Conservation (phyloP, 257 asterid species). For the Solanum paucissectum region DNA sequence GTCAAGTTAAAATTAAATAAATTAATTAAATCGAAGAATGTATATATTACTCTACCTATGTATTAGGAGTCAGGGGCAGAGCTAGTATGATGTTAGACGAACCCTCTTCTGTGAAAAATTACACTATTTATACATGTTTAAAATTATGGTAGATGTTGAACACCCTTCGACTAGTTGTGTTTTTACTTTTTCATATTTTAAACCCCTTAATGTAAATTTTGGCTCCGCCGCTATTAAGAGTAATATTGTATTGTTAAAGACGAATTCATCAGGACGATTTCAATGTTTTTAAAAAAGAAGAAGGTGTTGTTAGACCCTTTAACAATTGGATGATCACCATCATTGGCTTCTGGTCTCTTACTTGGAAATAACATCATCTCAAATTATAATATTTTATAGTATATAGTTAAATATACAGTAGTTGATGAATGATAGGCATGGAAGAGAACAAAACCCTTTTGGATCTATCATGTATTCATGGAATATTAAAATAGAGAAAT, state of each 20-base stretch:
- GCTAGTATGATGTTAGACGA: too few species aligned
- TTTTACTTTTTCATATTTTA: too few species aligned
- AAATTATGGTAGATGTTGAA: not conserved
- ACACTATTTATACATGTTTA: too few species aligned
- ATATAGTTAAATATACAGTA: not conserved
- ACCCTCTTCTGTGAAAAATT: too few species aligned
- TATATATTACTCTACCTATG: not conserved
- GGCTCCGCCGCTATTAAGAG: not conserved
- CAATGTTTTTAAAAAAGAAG: too few species aligned
- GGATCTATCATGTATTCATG: not conserved
- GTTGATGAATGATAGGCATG: not conserved
- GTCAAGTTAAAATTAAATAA: too few species aligned
- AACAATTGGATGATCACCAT: not conserved
- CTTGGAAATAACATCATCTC: not conserved
- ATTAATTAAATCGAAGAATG: too few species aligned
- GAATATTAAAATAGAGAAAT: not conserved
- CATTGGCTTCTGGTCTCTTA: not conserved
- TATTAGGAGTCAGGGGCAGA: not conserved
- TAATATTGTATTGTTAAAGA: not conserved
- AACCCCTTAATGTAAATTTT: too few species aligned
- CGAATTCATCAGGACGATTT: not conserved
- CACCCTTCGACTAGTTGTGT: fast-evolving
- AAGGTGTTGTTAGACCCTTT: not conserved
- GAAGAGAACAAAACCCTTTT: not conserved
- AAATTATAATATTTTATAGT: not conserved